These are phyloP conservation scores for Westerdykella ornata DNA, from an alignment of 2,329 filamentous ascomycete species.

Conservation along the genomic window DNA sequence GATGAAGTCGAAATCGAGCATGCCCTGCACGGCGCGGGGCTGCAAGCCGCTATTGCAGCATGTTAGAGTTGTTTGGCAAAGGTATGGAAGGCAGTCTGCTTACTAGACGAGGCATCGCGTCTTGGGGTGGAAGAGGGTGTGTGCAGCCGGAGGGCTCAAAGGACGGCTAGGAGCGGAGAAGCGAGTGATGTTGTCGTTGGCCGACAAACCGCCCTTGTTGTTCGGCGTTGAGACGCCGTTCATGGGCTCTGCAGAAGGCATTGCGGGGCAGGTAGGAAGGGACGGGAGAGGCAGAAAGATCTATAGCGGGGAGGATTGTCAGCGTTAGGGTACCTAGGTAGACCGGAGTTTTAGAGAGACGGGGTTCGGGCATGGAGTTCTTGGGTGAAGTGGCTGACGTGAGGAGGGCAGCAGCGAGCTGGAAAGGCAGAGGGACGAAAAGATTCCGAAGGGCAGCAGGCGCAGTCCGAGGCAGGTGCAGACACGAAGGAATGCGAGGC, in stretches of 20 bases:
- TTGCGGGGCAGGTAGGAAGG: constrained; percentile 26
- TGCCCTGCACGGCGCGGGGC: constrained; percentile 61
- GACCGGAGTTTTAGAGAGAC: background rate
- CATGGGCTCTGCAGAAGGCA: constrained; percentile 40
- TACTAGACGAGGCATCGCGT: constrained; percentile 99
- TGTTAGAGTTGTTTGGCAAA: constrained; percentile 15
- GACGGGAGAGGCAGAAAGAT: background rate
- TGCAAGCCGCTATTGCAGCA: constrained; percentile 66
- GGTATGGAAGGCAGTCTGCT: constrained; percentile 30
- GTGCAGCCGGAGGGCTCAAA: constrained; percentile 76
- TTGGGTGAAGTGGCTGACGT: constrained; percentile 29
- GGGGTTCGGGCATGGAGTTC: constrained; percentile 2
- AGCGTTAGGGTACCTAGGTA: background rate
- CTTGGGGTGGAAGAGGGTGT: constrained; percentile 98
- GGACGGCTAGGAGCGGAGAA: constrained; percentile 90
- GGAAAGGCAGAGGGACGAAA: no score
- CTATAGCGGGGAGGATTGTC: constrained; percentile 4
- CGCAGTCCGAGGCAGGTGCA: no score
- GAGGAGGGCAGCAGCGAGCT: constrained; percentile 6
- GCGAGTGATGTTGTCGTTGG: constrained; percentile 98
- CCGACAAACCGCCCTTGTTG: constrained; percentile 50
- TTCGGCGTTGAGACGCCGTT: constrained; percentile 26
- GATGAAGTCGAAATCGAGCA: constrained; percentile 99
- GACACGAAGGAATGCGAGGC: constrained; percentile 1
- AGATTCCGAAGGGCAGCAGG: no score